Percentiles rank a stretch among this genome's conserved stretches.
Evolutionary conservation across 208 protist genomes (phyloP).

Genomic region (Wallacemonas rigidus): DNA sequence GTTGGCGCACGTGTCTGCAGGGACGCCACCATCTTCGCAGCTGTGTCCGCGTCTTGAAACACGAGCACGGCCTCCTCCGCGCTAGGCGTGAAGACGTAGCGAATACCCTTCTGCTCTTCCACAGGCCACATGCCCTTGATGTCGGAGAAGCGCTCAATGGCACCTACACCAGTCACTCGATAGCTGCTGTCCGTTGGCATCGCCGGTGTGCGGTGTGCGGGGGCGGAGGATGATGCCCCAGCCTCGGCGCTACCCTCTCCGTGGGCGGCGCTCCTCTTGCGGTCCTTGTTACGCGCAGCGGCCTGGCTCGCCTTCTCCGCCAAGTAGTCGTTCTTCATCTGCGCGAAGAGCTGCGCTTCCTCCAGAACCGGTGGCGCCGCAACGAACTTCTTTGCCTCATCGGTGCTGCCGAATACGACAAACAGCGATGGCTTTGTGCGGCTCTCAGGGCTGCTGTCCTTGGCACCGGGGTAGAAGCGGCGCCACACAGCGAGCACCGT

Average conservation of each 20-base stretch:
- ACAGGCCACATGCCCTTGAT: slow-evolving; percentile 85
- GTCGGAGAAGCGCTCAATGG: slow-evolving; percentile 66
- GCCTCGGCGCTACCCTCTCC: background rate
- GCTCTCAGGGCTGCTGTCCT: slow-evolving; percentile 48
- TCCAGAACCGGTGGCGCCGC: slow-evolving; percentile 60
- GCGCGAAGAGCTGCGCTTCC: slow-evolving; percentile 65
- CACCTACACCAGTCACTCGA: slow-evolving; percentile 67
- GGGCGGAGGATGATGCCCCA: slow-evolving; percentile 18
- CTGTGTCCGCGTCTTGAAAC: slow-evolving; percentile 84
- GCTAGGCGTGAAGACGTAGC: slow-evolving; percentile 83
- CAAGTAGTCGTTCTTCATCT: slow-evolving; percentile 85
- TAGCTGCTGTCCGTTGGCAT: slow-evolving; percentile 86
- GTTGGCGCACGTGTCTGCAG: slow-evolving; percentile 70
- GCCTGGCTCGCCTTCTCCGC: slow-evolving; percentile 72
- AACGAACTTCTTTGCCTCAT: slow-evolving; percentile 71
- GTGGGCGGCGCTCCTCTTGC: slow-evolving; percentile 26
- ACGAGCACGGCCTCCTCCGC: slow-evolving; percentile 71
- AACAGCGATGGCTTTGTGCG: slow-evolving; percentile 85
- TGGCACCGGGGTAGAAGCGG: slow-evolving; percentile 76
- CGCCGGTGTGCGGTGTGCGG: slow-evolving; percentile 46
- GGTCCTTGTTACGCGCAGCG: slow-evolving; percentile 55
- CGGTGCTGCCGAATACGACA: slow-evolving; percentile 73
- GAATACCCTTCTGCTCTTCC: slow-evolving; percentile 83
- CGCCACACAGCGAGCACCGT: slow-evolving; percentile 86
- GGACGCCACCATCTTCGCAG: slow-evolving; percentile 70